A percentile compares a stretch with the other conserved stretches of the same genome.
phyloP scores from a whole-genome alignment of 495 filamentous ascomycete species.

The Glarea lozoyensis region DNA sequence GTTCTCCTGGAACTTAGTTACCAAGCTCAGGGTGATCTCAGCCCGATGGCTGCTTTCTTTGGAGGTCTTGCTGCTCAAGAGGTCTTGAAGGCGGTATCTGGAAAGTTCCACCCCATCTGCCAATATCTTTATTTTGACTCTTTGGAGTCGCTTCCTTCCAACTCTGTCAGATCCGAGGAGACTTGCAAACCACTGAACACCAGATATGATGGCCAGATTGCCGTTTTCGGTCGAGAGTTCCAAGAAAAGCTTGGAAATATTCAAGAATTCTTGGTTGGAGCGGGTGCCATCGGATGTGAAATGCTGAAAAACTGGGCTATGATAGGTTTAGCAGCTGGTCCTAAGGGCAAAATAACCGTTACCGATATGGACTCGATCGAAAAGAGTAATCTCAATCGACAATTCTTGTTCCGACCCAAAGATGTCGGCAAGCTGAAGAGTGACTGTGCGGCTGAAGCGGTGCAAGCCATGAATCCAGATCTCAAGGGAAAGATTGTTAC shows the following conservation, averaged over 20 bases:
- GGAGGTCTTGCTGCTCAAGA: constrained; percentile 94
- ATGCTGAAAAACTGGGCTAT: constrained; percentile 99
- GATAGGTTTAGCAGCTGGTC: constrained; percentile 88
- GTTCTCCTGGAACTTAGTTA: constrained; percentile 88
- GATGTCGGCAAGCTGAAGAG: constrained; percentile 98
- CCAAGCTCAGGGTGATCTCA: constrained; percentile 89
- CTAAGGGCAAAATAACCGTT: constrained; percentile 78
- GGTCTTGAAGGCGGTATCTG: constrained; percentile 92
- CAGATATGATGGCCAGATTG: constrained; percentile 95
- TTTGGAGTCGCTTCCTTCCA: constrained; percentile 81
- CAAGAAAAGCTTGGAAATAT: constrained; percentile 87
- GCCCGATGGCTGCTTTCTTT: constrained; percentile 89
- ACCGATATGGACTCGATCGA: constrained; percentile 99
- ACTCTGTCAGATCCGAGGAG: constrained; percentile 68
- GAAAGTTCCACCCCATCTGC: constrained; percentile 88
- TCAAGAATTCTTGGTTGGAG: constrained; percentile 89
- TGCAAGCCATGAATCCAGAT: constrained; percentile 91
- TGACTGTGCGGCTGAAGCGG: constrained; percentile 82
- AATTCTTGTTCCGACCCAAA: constrained; percentile 90
- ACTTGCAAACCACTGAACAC: constrained; percentile 71
- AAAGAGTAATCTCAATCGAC: constrained; percentile 96
- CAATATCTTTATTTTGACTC: constrained; percentile 98
- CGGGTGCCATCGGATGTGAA: constrained; percentile 96
- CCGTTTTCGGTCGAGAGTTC: constrained; percentile 87
- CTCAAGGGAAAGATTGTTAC: constrained; percentile 74